Percentiles rank a stretch among this genome's conserved stretches.
phyloP scores from a whole-genome alignment of 2,329 filamentous ascomycete species.

The Ceratocystis diversiconidia region DNA sequence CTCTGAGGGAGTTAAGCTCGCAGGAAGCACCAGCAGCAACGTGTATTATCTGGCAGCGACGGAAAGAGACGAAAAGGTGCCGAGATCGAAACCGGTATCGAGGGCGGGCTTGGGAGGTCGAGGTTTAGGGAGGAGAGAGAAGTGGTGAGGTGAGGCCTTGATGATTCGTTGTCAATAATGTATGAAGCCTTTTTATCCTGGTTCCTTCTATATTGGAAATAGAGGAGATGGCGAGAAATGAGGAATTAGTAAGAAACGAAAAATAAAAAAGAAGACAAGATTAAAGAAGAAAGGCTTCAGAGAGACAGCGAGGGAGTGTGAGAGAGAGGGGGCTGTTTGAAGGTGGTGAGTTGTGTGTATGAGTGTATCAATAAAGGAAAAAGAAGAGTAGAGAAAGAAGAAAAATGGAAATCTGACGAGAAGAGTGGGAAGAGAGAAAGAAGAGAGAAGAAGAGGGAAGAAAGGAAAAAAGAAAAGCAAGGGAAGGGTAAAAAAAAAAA shows the following conservation, averaged over 20 bases:
- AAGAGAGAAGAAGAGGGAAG: constrained; percentile 8
- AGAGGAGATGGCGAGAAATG: constrained; percentile 3
- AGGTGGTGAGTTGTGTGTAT: constrained; percentile 5
- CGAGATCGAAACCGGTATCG: constrained; percentile 23
- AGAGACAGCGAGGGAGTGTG: constrained; percentile 11
- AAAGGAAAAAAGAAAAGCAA: constrained; percentile 5
- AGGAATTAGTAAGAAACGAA: constrained; percentile 4
- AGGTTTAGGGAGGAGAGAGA: not conserved
- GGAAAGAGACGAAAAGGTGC: constrained; percentile 19
- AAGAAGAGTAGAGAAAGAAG: constrained; percentile 18
- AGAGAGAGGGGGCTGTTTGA: not conserved
- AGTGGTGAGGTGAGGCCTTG: not conserved
- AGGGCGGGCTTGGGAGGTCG: constrained; percentile 1
- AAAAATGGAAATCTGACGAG: constrained; percentile 18
- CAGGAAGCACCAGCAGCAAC: not conserved
- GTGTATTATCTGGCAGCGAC: constrained; percentile 1
- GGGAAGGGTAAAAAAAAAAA: constrained; percentile 1
- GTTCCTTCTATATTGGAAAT: constrained; percentile 7
- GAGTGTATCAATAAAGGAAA: constrained; percentile 17
- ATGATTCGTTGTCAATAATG: not conserved
- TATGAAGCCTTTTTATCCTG: constrained; percentile 19
- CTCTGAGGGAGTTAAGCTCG: not conserved
- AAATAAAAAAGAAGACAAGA: not conserved
- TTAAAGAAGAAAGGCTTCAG: not conserved
- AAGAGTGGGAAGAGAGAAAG: constrained; percentile 17